Base-by-base conservation (phyloP, 306 rosid species). In the Rosa chinensis region DNA sequence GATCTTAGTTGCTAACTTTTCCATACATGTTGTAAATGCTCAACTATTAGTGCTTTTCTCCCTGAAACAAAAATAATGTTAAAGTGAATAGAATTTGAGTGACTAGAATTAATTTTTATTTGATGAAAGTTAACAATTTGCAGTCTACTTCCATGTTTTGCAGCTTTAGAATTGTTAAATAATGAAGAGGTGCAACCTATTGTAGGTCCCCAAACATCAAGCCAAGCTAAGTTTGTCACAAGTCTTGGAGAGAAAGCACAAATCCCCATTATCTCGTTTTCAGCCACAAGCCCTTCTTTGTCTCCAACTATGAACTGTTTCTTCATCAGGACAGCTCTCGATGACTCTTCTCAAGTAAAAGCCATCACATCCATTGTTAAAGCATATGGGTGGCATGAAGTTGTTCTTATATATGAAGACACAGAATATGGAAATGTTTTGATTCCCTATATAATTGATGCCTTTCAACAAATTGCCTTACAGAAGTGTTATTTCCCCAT, bases 381-480 rank as follows among this genome's bases (percentile, higher is more conserved):
- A 40, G 13, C 56, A 23, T 88, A 67, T 10, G 79, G 87, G 0
- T 83, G 89, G 87, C 77, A 63, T 4, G 64, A 85, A 79, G 79
- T 87, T 10, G 77, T 88, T 28, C 74, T 44, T 8, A 83, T 88
- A 32, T 83, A 81, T 13, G 87, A 83, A 79, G 86, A 81, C 79
- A 81, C 87, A 0, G 81, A 79, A 18, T 88, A 80, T n/a, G 89
- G 86, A 4, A 80, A 83, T 9, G 87, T 86, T 25, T 58, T 88
- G 10, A 81, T 83, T 61, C 86, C 91, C 1, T 55, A 73, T 35
- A 18, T 88, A 3, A 25, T 68, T 0, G 86, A 81, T 8, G 87
- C 86, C 43, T 50, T 88, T 4, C 79, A 72, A 16, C 14, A 62
- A 21, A 74, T 73, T 20, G 78, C 64, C 72, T 5, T 52, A 45